phyloP scores from a whole-genome alignment of 2,329 filamentous ascomycete species.

The Calonectria naviculata region DNA sequence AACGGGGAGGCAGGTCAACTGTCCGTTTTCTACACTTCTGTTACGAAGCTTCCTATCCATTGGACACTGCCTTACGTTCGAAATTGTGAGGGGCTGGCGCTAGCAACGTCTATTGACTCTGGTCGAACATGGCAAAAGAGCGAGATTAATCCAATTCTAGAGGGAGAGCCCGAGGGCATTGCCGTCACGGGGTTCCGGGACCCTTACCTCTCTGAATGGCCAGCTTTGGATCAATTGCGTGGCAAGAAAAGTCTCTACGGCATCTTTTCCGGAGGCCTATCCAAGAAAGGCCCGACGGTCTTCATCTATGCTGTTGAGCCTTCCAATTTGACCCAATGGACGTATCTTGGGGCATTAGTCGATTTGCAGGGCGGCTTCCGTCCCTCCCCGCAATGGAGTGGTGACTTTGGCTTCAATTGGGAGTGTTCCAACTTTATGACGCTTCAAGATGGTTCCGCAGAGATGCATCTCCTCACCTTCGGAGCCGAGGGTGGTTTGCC shows the following conservation, averaged over 20 bases:
- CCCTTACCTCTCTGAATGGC: constrained; percentile 41
- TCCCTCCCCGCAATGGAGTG: constrained; percentile 54
- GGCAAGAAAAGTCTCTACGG: constrained; percentile 50
- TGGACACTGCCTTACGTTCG: constrained; percentile 50
- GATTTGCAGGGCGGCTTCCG: constrained; percentile 50
- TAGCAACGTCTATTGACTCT: constrained; percentile 50
- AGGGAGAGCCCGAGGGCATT: constrained; percentile 36
- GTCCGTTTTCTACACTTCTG: constrained; percentile 45
- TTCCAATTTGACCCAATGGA: constrained; percentile 52
- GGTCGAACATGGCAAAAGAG: constrained; percentile 45
- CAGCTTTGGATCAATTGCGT: constrained; percentile 29
- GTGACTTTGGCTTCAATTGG: constrained; percentile 61
- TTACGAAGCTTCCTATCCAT: constrained; percentile 45
- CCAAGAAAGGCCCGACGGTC: constrained; percentile 50
- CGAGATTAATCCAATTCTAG: constrained; percentile 40
- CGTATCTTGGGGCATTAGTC: constrained; percentile 53
- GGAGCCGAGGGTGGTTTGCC: constrained; percentile 52
- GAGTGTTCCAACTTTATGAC: constrained; percentile 58
- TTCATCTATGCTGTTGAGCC: constrained; percentile 57
- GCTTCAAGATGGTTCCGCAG: constrained; percentile 41
- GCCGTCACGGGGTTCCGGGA: constrained; percentile 44
- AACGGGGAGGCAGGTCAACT: constrained; percentile 48
- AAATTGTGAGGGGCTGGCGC: constrained; percentile 49
- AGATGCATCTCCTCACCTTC: constrained; percentile 53
- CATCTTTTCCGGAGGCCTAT: constrained; percentile 58